These are phyloP conservation scores for Odonthalia washingtoniensis DNA, from an alignment of 31 red algal species.

Conservation along the genomic window DNA sequence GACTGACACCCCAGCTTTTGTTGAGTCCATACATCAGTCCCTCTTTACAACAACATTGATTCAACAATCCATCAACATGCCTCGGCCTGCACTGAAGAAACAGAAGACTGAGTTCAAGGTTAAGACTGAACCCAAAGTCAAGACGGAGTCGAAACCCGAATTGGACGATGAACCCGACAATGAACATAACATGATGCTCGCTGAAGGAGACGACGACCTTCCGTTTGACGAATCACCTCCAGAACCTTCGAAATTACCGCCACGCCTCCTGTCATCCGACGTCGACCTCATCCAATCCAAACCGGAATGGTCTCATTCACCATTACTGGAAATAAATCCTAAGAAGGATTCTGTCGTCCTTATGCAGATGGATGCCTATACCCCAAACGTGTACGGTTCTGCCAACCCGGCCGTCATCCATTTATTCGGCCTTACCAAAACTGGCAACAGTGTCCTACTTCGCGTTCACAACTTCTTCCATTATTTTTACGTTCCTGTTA, in stretches of 20 bases:
- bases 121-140: no score
- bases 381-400: not conserved
- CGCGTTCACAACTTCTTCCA: conserved; percentile 80
- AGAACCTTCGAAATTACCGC: not conserved
- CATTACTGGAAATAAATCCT: conserved; percentile 12
- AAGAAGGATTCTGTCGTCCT: conserved; percentile 44
- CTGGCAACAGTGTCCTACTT: conserved; percentile 61
- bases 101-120: no score
- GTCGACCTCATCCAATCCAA: not conserved
- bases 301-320: conserved; percentile 47
- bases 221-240: not conserved
- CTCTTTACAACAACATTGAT: no score
- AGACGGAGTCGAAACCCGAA: no score
- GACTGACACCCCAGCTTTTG: no score
- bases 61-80: no score
- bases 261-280: not conserved
- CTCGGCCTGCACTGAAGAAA: no score
- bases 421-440: conserved; percentile 73
- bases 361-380: conserved; percentile 67
- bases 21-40: no score
- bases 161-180: not conserved
- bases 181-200: not conserved
- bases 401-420: conserved; percentile 64
- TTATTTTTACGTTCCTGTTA: conserved; percentile 84
- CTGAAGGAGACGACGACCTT: not conserved